These are phyloP conservation scores for Blumeria graminis DNA, from an alignment of 2,329 filamentous ascomycete species.

Conservation along the genomic window DNA sequence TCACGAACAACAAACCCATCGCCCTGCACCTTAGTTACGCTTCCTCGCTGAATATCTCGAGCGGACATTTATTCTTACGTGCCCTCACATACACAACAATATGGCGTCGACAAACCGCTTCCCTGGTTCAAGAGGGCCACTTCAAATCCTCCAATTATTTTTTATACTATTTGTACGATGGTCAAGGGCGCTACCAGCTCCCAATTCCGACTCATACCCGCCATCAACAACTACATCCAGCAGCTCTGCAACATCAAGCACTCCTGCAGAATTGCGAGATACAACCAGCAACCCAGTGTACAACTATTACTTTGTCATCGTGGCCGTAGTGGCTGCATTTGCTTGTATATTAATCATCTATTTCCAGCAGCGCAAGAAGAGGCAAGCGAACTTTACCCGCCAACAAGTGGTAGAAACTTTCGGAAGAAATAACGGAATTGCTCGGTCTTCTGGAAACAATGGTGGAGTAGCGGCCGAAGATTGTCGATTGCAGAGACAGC, in stretches of 20 bases:
- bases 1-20: too few species aligned
- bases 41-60: too few species aligned
- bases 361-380: slow-evolving; percentile 17
- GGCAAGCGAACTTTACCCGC: slow-evolving; percentile 5
- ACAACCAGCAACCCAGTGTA: slow-evolving; percentile 13
- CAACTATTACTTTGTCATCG: slow-evolving; percentile 27
- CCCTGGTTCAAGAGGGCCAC: not conserved
- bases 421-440: not conserved
- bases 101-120: not conserved
- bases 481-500: not conserved
- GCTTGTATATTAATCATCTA: slow-evolving; percentile 20
- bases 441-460: not conserved
- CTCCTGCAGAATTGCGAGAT: too few species aligned
- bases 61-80: too few species aligned
- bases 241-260: too few species aligned
- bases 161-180: too few species aligned
- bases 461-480: not conserved
- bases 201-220: too few species aligned
- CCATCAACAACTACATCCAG: too few species aligned
- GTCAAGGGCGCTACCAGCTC: too few species aligned
- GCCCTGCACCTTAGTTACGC: too few species aligned
- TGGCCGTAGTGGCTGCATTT: slow-evolving; percentile 22
- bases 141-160: too few species aligned
- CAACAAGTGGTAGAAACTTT: slow-evolving; percentile 13
- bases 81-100: not conserved